Conservation (phyloP, 2,329 filamentous ascomycete genomes). For the Neoscytalidium dimidiatum region DNA sequence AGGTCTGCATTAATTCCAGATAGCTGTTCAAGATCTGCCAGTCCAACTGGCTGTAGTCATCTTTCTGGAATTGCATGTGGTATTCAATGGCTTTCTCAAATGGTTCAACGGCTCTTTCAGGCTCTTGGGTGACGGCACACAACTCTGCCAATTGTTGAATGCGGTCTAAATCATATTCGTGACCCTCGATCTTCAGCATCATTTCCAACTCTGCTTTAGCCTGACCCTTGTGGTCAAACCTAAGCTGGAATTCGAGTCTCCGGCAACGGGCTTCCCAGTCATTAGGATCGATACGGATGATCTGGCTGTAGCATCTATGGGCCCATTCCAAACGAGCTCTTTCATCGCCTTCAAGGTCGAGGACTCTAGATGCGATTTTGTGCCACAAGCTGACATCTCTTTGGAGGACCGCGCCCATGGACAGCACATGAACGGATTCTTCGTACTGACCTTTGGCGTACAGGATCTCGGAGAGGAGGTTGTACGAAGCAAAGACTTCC, state of each 20-base stretch:
- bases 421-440: slow-evolving; percentile 58
- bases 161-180: slow-evolving; percentile 51
- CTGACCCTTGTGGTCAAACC: slow-evolving; percentile 36
- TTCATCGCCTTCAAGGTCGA: slow-evolving; percentile 50
- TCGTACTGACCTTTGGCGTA: slow-evolving; percentile 57
- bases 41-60: slow-evolving; percentile 50
- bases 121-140: slow-evolving; percentile 54
- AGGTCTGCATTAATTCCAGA: slow-evolving; percentile 63
- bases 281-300: slow-evolving; percentile 54
- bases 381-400: slow-evolving; percentile 60
- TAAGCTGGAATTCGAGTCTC: slow-evolving; percentile 58
- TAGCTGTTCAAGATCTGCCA: slow-evolving; percentile 90
- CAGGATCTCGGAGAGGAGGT: slow-evolving; percentile 61
- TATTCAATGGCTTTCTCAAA: slow-evolving; percentile 57
- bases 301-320: slow-evolving; percentile 55
- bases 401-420: slow-evolving; percentile 60
- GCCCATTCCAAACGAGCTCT: slow-evolving; percentile 48
- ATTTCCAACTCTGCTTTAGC: slow-evolving; percentile 55
- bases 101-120: slow-evolving; percentile 49
- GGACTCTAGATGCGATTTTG: slow-evolving; percentile 57
- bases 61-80: slow-evolving; percentile 44
- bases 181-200: slow-evolving; percentile 54
- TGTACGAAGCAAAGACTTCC: slow-evolving; percentile 64
- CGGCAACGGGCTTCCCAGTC: slow-evolving; percentile 57
- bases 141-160: slow-evolving; percentile 59